Base-by-base conservation (phyloP, 352 stramenopile species). In the Thraustochytrium striatum region DNA sequence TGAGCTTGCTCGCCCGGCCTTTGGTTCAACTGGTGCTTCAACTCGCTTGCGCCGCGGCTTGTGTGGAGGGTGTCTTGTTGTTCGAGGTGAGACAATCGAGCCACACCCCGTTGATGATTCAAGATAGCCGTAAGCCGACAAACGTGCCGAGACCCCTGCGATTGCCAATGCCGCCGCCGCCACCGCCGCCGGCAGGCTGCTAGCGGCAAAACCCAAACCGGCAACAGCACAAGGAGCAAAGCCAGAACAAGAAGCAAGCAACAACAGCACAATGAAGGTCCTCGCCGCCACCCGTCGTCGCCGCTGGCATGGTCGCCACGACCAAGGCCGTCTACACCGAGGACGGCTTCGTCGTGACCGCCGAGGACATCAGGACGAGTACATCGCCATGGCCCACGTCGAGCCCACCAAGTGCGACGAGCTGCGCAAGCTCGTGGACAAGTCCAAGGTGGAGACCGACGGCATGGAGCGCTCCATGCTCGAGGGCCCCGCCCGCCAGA, bases 141-240 rank as follows among this genome's bases (percentile, higher is more conserved):
- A n/a, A n/a, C n/a, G n/a, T n/a, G n/a, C n/a, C n/a, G n/a, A n/a
- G n/a, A n/a, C n/a, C n/a, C n/a, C n/a, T n/a, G n/a, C n/a, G n/a
- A n/a, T n/a, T n/a, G n/a, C n/a, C n/a, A n/a, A n/a, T n/a, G n/a
- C n/a, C n/a, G n/a, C n/a, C n/a, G n/a, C n/a, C n/a, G n/a, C n/a
- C n/a, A n/a, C n/a, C n/a, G n/a, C n/a, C n/a, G n/a, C n/a, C n/a
- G n/a, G n/a, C n/a, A n/a, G n/a, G n/a, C n/a, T n/a, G n/a, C n/a
- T n/a, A n/a, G n/a, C n/a, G n/a, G 25, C 47, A 55, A 55, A 55
- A 55, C 47, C 47, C 47, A 55, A 55, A 55, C n/a, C n/a, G n/a
- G n/a, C n/a, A n/a, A n/a, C n/a, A n/a, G n/a, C 47, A 55, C 16
- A 16, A 55, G 25, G 25, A 16, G 16, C 16, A 25, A 16, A 16